Evolutionary conservation across 495 filamentous ascomycete genomes (phyloP), one percentile per base, ranked within the genome.

Genomic region (Hyaloscypha bicolor): DNA sequence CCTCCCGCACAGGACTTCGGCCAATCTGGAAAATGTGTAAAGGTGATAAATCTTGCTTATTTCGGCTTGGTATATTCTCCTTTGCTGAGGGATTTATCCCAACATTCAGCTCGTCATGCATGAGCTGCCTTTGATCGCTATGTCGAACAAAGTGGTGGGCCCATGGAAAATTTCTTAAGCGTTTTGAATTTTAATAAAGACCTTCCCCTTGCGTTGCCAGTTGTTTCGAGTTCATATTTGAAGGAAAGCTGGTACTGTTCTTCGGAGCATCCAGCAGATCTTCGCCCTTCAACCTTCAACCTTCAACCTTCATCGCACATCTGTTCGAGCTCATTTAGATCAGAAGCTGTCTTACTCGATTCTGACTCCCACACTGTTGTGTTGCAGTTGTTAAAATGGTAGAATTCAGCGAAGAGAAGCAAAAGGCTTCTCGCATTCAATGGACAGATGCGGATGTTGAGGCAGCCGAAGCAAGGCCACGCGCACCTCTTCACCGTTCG

Each of bases 371-470:
- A 48, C 16, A 11, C 11, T 12, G 42, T 48, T 19, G 42, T 48
- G 16, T 56, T 16, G 19, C 22, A 29, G 5, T 30, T 29, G 53
- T 31, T 61, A 64, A 63, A 37, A 72, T 72, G 70, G 66, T 63
- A 11, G 51, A 65, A 8, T 66, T 66, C 35, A 48, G 16, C 6
- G 59, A 62, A n/a, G 66, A 69, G 21, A 63, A 69, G 21, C 52
- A 66, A 29, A 16, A 69, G 53, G 33, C 21, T 45, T 45, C 64
- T 4, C 71, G 64, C 35, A 64, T 73, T 32, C 64, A 70, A 29
- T 73, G 67, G 64, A 70, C 55, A 2, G 62, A 70, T 35, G 60
- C 21, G 8, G 66, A 72, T 59, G 65, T 70, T 16, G 71, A 70
- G 52, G 66, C 66, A 25, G 55, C 45, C 31, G 51, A 21, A 11